These are phyloP conservation scores for Dactylellina parvicollis DNA, from an alignment of 2,329 filamentous ascomycete genomes.

Conservation along the genomic window DNA sequence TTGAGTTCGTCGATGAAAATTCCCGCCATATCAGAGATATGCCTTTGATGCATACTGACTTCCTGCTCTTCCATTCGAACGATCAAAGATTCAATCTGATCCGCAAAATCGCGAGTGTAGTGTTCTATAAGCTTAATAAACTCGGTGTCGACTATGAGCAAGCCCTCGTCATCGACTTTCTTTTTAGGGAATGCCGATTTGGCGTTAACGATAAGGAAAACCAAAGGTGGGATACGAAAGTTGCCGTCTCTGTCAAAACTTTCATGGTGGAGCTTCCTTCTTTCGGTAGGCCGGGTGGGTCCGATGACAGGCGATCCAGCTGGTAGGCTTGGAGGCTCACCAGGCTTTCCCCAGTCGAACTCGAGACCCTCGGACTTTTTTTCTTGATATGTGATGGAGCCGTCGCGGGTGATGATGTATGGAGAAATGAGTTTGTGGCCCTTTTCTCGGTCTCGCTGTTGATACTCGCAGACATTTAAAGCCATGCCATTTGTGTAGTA, in stretches of 20 bases:
- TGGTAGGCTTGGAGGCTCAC: no score
- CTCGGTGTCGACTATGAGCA: slow-evolving; percentile 11
- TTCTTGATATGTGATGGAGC: neutral
- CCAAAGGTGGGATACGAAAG: neutral
- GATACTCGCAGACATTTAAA: neutral
- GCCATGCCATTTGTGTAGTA: neutral
- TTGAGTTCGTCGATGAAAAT: neutral
- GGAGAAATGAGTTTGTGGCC: neutral
- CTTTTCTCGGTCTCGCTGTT: neutral
- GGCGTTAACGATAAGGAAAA: slow-evolving; percentile 2
- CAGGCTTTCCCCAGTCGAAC: no score
- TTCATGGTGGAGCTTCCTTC: neutral
- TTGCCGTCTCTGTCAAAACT: slow-evolving; percentile 8
- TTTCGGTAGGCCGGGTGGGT: neutral
- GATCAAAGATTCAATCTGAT: neutral
- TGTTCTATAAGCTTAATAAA: slow-evolving; percentile 6
- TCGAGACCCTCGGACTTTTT: no score
- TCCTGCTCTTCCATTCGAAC: neutral
- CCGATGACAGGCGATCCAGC: no score
- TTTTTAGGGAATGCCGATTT: slow-evolving; percentile 2
- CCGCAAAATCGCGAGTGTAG: slow-evolving; percentile 6
- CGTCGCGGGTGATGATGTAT: slow-evolving; percentile 1
- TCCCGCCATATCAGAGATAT: neutral
- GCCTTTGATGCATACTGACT: neutral
- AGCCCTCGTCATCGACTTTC: slow-evolving; percentile 24